Conservation (phyloP, 306 rosid species). For the Cucurbita moschata region DNA sequence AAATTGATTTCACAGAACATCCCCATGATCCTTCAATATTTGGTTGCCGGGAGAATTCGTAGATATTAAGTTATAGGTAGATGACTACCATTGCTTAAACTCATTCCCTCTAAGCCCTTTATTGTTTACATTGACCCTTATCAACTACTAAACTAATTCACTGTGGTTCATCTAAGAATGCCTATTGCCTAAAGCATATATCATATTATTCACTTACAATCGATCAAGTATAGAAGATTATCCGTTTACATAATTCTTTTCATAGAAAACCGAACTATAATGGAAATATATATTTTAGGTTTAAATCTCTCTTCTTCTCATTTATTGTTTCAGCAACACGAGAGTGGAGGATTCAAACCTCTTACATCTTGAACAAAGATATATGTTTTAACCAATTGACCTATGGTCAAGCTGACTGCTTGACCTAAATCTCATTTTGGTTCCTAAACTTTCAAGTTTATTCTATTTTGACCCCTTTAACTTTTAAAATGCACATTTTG, state of each 20-base stretch:
- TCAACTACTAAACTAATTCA: no score
- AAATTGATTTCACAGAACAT: not conserved
- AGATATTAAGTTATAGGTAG: not conserved
- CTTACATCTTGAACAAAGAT: no score
- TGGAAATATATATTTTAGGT: not conserved
- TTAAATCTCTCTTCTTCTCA: not conserved
- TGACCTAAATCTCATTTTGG: not conserved
- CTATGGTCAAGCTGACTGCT: no score
- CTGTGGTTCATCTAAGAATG: no score
- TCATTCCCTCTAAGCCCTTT: no score
- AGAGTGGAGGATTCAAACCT: no score
- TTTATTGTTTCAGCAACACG: no score
- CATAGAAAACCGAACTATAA: not conserved
- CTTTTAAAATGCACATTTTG: not conserved
- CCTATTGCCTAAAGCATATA: not conserved
- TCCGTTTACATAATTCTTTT: not conserved
- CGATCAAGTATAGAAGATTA: not conserved
- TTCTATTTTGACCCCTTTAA: not conserved
- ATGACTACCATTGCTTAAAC: not conserved
- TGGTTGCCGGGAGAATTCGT: not conserved
- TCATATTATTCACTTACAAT: not conserved
- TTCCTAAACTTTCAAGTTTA: not conserved
- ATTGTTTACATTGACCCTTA: no score
- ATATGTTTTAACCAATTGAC: no score
- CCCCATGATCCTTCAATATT: not conserved